These are phyloP conservation scores for Starmera caribaea DNA, from an alignment of 805 yeast species.

Conservation along the genomic window DNA sequence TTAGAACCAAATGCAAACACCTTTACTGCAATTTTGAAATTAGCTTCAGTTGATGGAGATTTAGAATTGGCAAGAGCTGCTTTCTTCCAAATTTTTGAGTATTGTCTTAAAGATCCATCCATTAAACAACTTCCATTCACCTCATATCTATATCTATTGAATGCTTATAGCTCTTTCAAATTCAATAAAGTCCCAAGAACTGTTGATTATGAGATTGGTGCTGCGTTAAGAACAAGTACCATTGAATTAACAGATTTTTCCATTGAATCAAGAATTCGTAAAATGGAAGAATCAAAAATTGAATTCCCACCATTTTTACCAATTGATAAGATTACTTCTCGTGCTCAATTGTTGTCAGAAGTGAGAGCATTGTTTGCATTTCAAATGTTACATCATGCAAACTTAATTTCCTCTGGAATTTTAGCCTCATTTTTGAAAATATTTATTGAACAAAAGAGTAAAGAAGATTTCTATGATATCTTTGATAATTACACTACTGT, in stretches of 20 bases:
- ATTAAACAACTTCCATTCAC: conserved; percentile 2
- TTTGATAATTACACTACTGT: conserved; percentile 25
- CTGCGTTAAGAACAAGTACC: conserved; percentile 35
- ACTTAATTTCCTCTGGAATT: conserved; percentile 29
- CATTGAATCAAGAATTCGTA: conserved; percentile 8
- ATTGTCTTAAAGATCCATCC: conserved; percentile 11
- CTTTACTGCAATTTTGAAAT: conserved; percentile 58
- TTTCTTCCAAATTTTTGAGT: conserved; percentile 35
- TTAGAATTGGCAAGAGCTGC: conserved; percentile 60
- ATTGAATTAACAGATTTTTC: conserved; percentile 30
- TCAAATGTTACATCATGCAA: conserved; percentile 33
- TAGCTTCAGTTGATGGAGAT: conserved; percentile 80
- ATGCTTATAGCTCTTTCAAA: conserved; percentile 37
- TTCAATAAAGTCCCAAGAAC: conserved; percentile 25
- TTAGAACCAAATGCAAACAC: conserved; percentile 36
- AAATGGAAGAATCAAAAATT: conserved; percentile 7
- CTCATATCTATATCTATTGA: conserved; percentile 26
- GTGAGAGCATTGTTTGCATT: conserved; percentile 69
- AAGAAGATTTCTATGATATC: conserved; percentile 26
- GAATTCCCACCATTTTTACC: conserved; percentile 65
- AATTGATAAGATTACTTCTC: conserved; percentile 27
- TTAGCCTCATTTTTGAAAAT: conserved; percentile 46
- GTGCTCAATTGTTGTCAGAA: conserved; percentile 51
- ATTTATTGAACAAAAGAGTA: conserved; percentile 24
- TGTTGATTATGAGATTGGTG: conserved; percentile 35